Percentiles rank a stretch among this genome's conserved stretches.
Evolutionary conservation across 1,139 yeast species (phyloP).

Genomic region (Kodamaea fungicola): DNA sequence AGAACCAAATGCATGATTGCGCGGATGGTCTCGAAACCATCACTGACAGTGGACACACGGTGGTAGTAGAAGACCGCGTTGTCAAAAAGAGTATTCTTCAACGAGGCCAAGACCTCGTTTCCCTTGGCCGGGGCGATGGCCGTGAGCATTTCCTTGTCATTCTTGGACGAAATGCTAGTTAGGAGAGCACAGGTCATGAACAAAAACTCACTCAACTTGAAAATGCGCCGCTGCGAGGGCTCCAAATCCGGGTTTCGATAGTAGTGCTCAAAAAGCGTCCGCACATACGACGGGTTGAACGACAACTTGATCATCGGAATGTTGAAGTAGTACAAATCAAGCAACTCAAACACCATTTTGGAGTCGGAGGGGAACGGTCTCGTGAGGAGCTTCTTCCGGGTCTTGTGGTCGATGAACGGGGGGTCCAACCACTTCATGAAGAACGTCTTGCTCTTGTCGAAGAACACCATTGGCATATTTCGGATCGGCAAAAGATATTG

Average conservation of each 20-base stretch:
- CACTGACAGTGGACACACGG: conserved; percentile 44
- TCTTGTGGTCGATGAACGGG: conserved; percentile 21
- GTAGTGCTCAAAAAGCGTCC: conserved; percentile 15
- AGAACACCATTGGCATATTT: conserved; percentile 28
- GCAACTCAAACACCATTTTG: conserved; percentile 19
- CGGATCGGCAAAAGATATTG: conserved; percentile 26
- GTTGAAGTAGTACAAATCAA: conserved; percentile 18
- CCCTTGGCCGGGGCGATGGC: not conserved
- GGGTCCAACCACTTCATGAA: conserved; percentile 35
- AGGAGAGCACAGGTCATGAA: conserved; percentile 32
- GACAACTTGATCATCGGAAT: conserved; percentile 11
- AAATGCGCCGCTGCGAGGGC: conserved; percentile 8
- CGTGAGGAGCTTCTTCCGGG: conserved; percentile 17
- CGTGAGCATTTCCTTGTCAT: conserved; percentile 12
- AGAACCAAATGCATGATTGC: conserved; percentile 45
- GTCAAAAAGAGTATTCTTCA: conserved; percentile 27
- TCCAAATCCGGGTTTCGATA: conserved; percentile 10
- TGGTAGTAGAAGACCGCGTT: conserved; percentile 48
- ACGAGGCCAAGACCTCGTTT: conserved; percentile 6
- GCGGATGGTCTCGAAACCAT: conserved; percentile 49
- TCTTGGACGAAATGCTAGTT: conserved; percentile 21
- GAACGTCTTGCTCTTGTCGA: conserved; percentile 17
- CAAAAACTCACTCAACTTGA: conserved; percentile 29
- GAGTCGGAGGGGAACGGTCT: conserved; percentile 28
- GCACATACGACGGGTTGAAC: conserved; percentile 9